Percentiles rank a stretch among this genome's conserved stretches.
These are phyloP conservation scores for Poterioochromonas sp. DNA, from an alignment of 352 stramenopile species.

Conservation along the genomic window DNA sequence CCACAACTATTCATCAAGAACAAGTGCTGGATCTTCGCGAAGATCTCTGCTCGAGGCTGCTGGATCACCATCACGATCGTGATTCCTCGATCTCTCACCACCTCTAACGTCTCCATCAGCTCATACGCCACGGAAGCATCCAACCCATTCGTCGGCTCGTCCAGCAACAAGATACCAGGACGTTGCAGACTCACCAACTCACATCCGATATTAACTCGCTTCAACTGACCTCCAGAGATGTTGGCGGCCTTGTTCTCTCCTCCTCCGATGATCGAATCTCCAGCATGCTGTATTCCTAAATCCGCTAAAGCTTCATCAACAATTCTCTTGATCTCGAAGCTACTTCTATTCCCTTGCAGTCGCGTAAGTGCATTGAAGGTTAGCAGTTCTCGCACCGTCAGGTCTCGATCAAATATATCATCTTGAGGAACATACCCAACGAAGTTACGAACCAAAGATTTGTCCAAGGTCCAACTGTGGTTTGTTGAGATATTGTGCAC, in stretches of 20 bases:
- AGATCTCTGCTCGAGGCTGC: slow-evolving; percentile 41
- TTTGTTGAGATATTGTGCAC: not conserved
- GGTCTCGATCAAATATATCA: slow-evolving; percentile 46
- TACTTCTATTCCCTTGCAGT: not conserved
- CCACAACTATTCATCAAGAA: not conserved
- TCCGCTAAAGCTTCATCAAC: slow-evolving; percentile 37
- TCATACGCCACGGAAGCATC: slow-evolving; percentile 61
- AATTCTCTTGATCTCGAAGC: slow-evolving; percentile 18
- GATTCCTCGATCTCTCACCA: slow-evolving; percentile 54
- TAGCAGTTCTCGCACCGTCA: slow-evolving; percentile 46
- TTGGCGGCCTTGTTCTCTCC: not conserved
- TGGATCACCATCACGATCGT: slow-evolving; percentile 49
- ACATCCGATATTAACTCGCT: slow-evolving; percentile 26
- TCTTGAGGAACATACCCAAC: slow-evolving; percentile 46
- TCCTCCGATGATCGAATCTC: slow-evolving; percentile 22
- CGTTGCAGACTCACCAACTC: slow-evolving; percentile 39
- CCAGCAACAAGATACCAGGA: slow-evolving; percentile 58
- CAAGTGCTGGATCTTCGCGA: slow-evolving; percentile 7
- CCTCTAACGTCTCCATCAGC: slow-evolving; percentile 61
- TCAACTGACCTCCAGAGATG: slow-evolving; percentile 24
- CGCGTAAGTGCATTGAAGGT: slow-evolving; percentile 44
- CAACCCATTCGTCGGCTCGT: slow-evolving; percentile 65
- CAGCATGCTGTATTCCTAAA: slow-evolving; percentile 34
- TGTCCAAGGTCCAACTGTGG: not conserved
- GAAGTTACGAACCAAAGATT: slow-evolving; percentile 27